Evolutionary conservation across 331 rosid species (phyloP).

Genomic region (Quercus lobata): DNA sequence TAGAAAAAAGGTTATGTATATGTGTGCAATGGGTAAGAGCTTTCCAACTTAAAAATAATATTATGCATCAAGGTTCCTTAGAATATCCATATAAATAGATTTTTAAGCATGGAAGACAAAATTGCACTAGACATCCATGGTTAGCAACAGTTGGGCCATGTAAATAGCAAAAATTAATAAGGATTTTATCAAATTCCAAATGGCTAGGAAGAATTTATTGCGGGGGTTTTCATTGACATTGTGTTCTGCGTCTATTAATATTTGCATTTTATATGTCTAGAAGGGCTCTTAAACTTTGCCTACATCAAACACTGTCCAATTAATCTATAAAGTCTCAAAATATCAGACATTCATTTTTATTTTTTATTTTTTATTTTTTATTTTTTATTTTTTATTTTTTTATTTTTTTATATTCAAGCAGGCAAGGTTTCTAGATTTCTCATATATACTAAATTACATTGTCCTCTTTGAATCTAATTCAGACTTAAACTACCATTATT

Average conservation of each 20-base stretch:
- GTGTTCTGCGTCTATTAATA: not conserved
- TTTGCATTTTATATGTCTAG: not conserved
- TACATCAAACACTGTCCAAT: not conserved
- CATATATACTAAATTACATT: not conserved
- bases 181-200: too few relatives aligned
- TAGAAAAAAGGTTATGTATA: not conserved
- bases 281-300: not conserved
- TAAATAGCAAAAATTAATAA: too few relatives aligned
- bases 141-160: too few relatives aligned
- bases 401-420: not conserved
- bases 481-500: not conserved
- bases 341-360: not conserved
- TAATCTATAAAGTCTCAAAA: not conserved
- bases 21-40: too few relatives aligned
- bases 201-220: too few relatives aligned
- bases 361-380: not conserved
- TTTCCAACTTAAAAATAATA: too few relatives aligned
- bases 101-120: too few relatives aligned
- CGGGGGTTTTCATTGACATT: too few relatives aligned
- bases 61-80: too few relatives aligned
- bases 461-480: not conserved
- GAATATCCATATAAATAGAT: too few relatives aligned
- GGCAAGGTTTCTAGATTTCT: not conserved
- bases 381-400: not conserved
- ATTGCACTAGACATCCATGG: too few relatives aligned